phyloP scores from a whole-genome alignment of 2,329 filamentous ascomycete genomes.

The Fusarium sp. region DNA sequence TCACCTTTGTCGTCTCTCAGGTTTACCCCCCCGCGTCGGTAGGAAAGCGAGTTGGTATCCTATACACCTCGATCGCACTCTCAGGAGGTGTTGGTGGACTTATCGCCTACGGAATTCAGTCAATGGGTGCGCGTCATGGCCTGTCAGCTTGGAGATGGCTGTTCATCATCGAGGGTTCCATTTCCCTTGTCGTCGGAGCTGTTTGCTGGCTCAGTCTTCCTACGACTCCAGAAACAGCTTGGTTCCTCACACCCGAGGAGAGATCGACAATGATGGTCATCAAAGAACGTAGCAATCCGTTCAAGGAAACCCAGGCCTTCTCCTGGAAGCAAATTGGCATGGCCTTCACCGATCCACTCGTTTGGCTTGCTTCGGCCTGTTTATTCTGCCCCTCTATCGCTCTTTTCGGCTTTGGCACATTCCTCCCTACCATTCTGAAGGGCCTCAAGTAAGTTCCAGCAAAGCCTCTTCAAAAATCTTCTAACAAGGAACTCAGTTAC shows the following conservation, averaged over 20 bases:
- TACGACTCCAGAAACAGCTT: conserved; percentile 59
- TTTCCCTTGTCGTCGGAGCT: conserved; percentile 51
- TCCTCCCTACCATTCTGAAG: conserved; percentile 54
- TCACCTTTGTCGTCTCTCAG: conserved; percentile 34
- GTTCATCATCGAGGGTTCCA: conserved; percentile 61
- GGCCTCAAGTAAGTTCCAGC: conserved; percentile 49
- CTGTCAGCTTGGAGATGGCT: conserved; percentile 66
- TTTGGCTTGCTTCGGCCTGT: conserved; percentile 49
- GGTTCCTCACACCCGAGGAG: conserved; percentile 60
- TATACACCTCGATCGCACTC: conserved; percentile 51
- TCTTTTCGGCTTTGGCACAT: conserved; percentile 54
- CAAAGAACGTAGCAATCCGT: conserved; percentile 21
- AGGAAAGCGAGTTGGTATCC: conserved; percentile 51
- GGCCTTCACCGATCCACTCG: conserved; percentile 47
- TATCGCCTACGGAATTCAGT: conserved; percentile 52
- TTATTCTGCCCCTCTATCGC: conserved; percentile 42
- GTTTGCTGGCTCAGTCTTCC: conserved; percentile 58
- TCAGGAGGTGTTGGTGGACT: conserved; percentile 52
- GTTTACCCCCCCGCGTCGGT: conserved; percentile 22
- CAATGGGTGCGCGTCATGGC: conserved; percentile 60
- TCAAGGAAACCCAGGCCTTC: conserved; percentile 33
- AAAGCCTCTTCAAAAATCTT: rapidly evolving
- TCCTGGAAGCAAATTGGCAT: conserved; percentile 43
- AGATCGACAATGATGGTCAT: conserved; percentile 48
- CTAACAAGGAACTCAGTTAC: conserved; percentile 7